Conservation (phyloP, 1,284 basidiomycete genomes). For the Volvariella volvacea region DNA sequence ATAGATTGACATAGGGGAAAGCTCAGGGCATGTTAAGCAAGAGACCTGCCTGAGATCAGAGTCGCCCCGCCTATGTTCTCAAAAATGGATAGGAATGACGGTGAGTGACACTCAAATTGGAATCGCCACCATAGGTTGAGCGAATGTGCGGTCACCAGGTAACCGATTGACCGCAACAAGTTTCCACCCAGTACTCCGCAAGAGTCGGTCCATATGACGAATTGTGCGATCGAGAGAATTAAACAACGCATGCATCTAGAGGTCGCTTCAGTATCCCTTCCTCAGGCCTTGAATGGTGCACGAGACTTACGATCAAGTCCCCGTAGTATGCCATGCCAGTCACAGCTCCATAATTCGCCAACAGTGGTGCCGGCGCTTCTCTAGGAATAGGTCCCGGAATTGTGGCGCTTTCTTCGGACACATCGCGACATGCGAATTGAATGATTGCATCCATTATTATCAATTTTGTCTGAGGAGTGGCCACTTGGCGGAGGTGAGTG, state of each 20-base stretch:
- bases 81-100: too few species aligned
- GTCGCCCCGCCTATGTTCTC: too few species aligned
- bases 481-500: conserved; percentile 21
- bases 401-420: conserved; percentile 8
- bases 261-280: too few species aligned
- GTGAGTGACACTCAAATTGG: conserved; percentile 8
- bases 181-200: conserved; percentile 20
- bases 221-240: conserved; percentile 23
- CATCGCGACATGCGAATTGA: conserved; percentile 21
- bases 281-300: background rate
- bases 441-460: conserved; percentile 25
- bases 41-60: too few species aligned
- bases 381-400: conserved; percentile 11
- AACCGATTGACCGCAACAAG: conserved; percentile 11
- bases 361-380: conserved; percentile 20
- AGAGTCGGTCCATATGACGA: conserved; percentile 14
- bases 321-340: conserved; percentile 19
- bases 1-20: too few species aligned
- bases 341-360: conserved; percentile 21
- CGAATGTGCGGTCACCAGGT: conserved; percentile 10
- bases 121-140: conserved; percentile 15
- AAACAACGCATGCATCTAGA: conserved; percentile 21
- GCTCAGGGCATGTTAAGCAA: too few species aligned
- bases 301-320: conserved; percentile 19
- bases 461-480: conserved; percentile 22